Percentiles rank a stretch among this genome's conserved stretches.
Conservation (phyloP, 2,329 filamentous ascomycete genomes). For the Fusarium marasasianum region DNA sequence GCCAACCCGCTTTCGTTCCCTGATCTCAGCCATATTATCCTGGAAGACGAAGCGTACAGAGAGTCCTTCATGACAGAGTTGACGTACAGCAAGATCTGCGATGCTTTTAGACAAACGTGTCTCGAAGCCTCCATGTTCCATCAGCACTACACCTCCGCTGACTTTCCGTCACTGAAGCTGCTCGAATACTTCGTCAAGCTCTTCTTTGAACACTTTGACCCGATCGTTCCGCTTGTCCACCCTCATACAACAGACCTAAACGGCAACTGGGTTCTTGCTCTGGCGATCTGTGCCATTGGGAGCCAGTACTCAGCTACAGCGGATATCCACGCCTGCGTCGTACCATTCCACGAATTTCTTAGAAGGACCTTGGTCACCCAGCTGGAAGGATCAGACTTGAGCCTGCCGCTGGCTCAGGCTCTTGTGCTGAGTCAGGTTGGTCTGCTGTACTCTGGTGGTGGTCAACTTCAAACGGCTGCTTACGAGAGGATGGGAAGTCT, state of each 20-base stretch:
- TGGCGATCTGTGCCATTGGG: slow-evolving; percentile 38
- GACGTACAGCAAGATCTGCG: slow-evolving; percentile 10
- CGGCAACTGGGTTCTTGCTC: slow-evolving; percentile 32
- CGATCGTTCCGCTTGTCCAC: slow-evolving; percentile 46
- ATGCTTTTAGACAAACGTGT: slow-evolving; percentile 6
- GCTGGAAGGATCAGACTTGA: not conserved
- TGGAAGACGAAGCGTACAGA: not conserved
- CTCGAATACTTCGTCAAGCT: slow-evolving; percentile 46
- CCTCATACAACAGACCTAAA: slow-evolving; percentile 4
- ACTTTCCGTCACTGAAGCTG: slow-evolving; percentile 41
- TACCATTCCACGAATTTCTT: slow-evolving; percentile 39
- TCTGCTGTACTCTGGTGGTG: not conserved
- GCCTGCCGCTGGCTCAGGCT: slow-evolving; percentile 1
- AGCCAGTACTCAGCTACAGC: slow-evolving; percentile 37
- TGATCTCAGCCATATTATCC: not conserved
- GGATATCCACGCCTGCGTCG: slow-evolving; percentile 32
- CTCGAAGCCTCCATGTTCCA: slow-evolving; percentile 4
- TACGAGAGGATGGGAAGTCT: not conserved
- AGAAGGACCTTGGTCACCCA: slow-evolving; percentile 19
- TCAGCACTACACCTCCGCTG: not conserved
- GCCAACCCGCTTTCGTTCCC: not conserved
- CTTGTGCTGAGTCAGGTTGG: slow-evolving; percentile 27
- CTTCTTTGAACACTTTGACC: slow-evolving; percentile 47
- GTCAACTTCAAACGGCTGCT: not conserved
- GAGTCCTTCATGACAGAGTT: not conserved